These are phyloP conservation scores for Xylariaceae sp. DNA, from an alignment of 2,329 filamentous ascomycete genomes.

Conservation along the genomic window DNA sequence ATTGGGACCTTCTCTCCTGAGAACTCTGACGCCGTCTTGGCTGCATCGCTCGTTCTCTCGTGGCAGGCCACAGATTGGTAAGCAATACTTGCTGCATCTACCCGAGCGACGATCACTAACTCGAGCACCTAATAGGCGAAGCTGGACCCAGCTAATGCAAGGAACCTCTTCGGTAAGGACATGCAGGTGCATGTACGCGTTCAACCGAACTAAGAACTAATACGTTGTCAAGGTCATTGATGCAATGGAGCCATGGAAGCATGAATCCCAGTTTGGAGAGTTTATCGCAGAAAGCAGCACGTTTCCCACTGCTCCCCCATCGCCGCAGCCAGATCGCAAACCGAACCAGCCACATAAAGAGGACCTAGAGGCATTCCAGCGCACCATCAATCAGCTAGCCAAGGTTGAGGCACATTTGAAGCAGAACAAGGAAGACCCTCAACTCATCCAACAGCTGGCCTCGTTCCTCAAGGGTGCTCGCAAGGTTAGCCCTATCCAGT, in stretches of 20 bases:
- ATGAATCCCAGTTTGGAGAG: constrained; percentile 84
- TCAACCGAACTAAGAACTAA: constrained; percentile 43
- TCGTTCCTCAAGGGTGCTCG: constrained; percentile 76
- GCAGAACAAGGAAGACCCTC: constrained; percentile 72
- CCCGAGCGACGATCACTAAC: constrained; percentile 46
- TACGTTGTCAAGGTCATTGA: constrained; percentile 71
- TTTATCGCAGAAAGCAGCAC: constrained; percentile 82
- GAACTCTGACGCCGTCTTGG: constrained; percentile 90
- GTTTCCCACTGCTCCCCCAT: constrained; percentile 70
- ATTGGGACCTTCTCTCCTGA: constrained; percentile 83
- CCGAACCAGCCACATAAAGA: constrained; percentile 71
- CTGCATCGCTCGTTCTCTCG: constrained; percentile 87
- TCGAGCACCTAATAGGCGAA: constrained; percentile 65
- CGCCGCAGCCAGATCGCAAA: constrained; percentile 66
- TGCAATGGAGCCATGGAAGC: constrained; percentile 90
- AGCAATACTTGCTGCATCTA: constrained; percentile 50
- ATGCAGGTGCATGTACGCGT: not conserved
- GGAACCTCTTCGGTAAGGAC: constrained; percentile 82
- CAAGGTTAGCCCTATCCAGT: constrained; percentile 72
- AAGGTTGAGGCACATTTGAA: constrained; percentile 73
- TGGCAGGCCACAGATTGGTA: constrained; percentile 98
- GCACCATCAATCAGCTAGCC: constrained; percentile 70
- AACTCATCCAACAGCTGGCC: constrained; percentile 72
- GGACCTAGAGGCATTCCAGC: constrained; percentile 72
- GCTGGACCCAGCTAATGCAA: constrained; percentile 92